Evolutionary conservation across 768 basidiomycete genomes (phyloP), one percentile per base, ranked within the genome.

Genomic region (Mycena galopus): DNA sequence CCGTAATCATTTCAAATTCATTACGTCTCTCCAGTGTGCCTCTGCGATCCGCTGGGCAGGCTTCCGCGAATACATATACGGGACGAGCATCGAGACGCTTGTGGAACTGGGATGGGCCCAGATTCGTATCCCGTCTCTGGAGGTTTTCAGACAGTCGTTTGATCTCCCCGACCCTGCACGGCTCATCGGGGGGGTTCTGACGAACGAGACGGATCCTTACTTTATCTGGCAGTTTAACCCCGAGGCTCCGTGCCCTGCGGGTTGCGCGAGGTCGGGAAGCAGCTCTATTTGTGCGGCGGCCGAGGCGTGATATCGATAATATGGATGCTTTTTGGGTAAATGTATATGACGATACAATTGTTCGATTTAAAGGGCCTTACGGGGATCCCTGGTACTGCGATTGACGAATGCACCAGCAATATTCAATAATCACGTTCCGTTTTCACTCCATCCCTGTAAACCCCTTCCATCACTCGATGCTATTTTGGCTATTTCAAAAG

Each of bases 21-120:
- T 16, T 3, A n/a, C n/a, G n/a, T n/a, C 25, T 51, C 50, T 11
- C 7, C 47, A 76, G 75, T 76, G 75, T 25, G 70, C 75, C 37
- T 76, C 75, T 2, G 75, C 75, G 14, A 74, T 76, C 58, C 73
- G 73, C 6, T 76, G 70, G 71, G n/a, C 75, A 4, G 71, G 67
- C 3, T 74, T 76, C 47, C 67, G 73, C 32, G 75, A 76, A 33
- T 76, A 76, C 47, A 76, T 76, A 35, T 76, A 69, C 50, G 75
- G 75, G 9, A 76, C 73, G 4, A 74, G 70, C 58, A 69, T 76
- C 47, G 55, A 73, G 29, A 72, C 67, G 8, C 67, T 76, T 4
- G 58, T 76, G 2, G 32, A 55, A 27, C 47, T 67, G 8, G 75
- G 75, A n/a, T 76, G 75, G 75, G 71, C 25, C 3, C 75, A 76